Conservation (phyloP, 345 rosid species). For the Carallia brachiata region DNA sequence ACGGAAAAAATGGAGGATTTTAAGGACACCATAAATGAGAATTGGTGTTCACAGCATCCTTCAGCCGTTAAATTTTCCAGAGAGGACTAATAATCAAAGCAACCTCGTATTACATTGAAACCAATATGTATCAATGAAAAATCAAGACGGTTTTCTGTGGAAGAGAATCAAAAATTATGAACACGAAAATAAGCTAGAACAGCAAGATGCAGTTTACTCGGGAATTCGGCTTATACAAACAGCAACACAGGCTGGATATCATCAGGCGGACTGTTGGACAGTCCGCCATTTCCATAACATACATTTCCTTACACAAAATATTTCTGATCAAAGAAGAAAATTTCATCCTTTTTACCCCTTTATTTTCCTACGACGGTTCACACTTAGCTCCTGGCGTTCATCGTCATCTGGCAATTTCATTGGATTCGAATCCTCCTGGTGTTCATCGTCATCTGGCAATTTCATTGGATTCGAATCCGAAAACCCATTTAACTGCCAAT, state of each 20-base stretch:
- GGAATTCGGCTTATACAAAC: constrained; percentile 38
- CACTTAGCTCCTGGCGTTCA: constrained; percentile 15
- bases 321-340: constrained; percentile 24
- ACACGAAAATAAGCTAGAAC: constrained; percentile 30
- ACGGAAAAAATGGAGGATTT: not conserved
- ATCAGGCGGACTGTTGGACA: constrained; percentile 22
- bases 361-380: constrained; percentile 15
- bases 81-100: not conserved
- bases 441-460: constrained; percentile 4
- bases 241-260: constrained; percentile 37
- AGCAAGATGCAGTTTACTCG: constrained; percentile 37
- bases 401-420: constrained; percentile 8
- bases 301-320: constrained; percentile 49
- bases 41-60: not conserved
- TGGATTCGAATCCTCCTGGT: not conserved
- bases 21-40: not conserved
- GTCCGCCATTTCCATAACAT: constrained; percentile 33
- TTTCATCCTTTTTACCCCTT: not conserved
- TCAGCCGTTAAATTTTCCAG: not conserved
- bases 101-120: not conserved
- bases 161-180: not conserved
- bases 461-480: constrained; percentile 1
- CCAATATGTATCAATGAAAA: not conserved
- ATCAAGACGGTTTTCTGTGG: not conserved
- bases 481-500: not conserved